A percentile compares a stretch with the other conserved stretches of the same genome.
Conservation (phyloP, 2,329 filamentous ascomycete species). For the Xylaria sp. region DNA sequence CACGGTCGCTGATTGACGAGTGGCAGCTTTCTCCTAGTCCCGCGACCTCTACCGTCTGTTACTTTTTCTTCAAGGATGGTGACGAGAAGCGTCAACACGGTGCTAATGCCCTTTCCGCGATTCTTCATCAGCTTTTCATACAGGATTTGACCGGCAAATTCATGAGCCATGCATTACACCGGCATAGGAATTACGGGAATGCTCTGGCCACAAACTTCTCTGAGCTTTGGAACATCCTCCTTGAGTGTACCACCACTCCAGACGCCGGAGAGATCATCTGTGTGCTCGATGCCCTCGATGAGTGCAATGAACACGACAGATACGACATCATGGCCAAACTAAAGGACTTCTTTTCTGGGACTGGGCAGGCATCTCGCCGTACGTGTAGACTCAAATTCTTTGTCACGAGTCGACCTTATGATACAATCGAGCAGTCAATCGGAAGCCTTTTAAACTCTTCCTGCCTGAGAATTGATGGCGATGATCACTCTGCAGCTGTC, state of each 20-base stretch:
- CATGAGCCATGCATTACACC: neutral
- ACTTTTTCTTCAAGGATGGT: constrained; percentile 29
- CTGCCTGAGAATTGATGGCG: constrained; percentile 14
- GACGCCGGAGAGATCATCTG: constrained; percentile 20
- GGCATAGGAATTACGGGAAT: constrained; percentile 4
- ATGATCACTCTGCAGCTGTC: constrained; percentile 11
- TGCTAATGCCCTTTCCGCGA: constrained; percentile 7
- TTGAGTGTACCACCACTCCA: constrained; percentile 3
- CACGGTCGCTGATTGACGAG: constrained; percentile 20
- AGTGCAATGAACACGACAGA: constrained; percentile 8
- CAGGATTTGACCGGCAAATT: constrained; percentile 3
- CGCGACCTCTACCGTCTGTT: constrained; percentile 14
- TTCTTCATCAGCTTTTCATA: constrained; percentile 24
- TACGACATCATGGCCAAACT: neutral
- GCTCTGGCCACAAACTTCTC: constrained; percentile 11
- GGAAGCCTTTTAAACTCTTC: neutral
- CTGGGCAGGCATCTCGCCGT: neutral
- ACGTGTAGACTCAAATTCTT: constrained; percentile 22
- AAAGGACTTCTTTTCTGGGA: neutral
- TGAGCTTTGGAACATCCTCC: constrained; percentile 17
- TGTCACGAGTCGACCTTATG: constrained; percentile 23
- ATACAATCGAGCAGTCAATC: constrained; percentile 4
- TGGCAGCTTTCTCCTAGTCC: constrained; percentile 5
- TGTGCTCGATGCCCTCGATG: constrained; percentile 23
- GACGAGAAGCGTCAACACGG: neutral